These are phyloP conservation scores for Papiliotrema laurentii DNA, from an alignment of 1,284 basidiomycete species.

Conservation along the genomic window DNA sequence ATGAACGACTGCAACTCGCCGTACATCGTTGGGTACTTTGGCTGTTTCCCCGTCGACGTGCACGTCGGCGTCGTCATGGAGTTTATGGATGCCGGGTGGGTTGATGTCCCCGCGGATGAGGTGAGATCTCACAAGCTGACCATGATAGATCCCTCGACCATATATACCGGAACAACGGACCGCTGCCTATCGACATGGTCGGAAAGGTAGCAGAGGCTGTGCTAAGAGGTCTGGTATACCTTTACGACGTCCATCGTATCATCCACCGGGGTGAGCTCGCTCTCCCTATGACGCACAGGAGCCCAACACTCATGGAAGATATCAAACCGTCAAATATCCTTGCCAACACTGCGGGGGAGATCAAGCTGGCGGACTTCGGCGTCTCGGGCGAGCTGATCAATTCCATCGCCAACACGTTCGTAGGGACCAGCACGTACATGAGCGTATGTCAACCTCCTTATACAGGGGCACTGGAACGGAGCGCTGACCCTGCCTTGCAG, in stretches of 20 bases:
- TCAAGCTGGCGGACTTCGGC: slow-evolving; percentile 99
- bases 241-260: slow-evolving; percentile 99
- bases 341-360: slow-evolving; percentile 85
- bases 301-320: slow-evolving; percentile 54
- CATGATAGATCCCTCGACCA: slow-evolving; percentile 64
- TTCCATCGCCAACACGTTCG: slow-evolving; percentile 97
- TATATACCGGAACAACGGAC: slow-evolving; percentile 89
- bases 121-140: slow-evolving; percentile 12
- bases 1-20: slow-evolving; percentile 94
- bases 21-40: slow-evolving; percentile 94
- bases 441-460: slow-evolving; percentile 63
- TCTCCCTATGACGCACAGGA: neutral
- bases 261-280: slow-evolving; percentile 84
- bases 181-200: slow-evolving; percentile 84
- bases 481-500: slow-evolving; percentile 51
- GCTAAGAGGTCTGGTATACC: slow-evolving; percentile 88
- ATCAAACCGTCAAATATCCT: slow-evolving; percentile 99
- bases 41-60: slow-evolving; percentile 91
- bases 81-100: slow-evolving; percentile 70
- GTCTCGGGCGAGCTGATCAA: slow-evolving; percentile 98
- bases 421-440: slow-evolving; percentile 99
- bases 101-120: neutral
- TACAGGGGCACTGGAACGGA: too few relatives aligned
- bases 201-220: slow-evolving; percentile 87
- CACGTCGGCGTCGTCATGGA: slow-evolving; percentile 99